phyloP scores from a whole-genome alignment of 2,329 filamentous ascomycete species.

The Ceratocystis huliohia region DNA sequence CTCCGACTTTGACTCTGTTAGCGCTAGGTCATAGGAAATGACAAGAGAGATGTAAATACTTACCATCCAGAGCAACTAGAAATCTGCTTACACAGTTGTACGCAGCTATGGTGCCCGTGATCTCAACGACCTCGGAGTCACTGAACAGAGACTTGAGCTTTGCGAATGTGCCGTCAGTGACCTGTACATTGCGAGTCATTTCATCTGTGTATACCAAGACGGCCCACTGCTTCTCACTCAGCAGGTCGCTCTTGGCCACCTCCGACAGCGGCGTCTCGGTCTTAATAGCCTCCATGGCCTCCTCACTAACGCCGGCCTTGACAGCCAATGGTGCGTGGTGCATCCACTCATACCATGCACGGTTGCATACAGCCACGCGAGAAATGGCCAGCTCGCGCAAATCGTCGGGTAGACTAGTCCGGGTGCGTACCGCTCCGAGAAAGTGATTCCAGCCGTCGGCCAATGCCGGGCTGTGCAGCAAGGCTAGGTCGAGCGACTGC shows the following conservation, averaged over 20 bases:
- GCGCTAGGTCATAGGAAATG: constrained; percentile 11
- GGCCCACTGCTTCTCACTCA: constrained; percentile 52
- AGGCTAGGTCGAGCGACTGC: constrained; percentile 60
- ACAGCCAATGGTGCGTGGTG: constrained; percentile 60
- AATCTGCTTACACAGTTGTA: constrained; percentile 83
- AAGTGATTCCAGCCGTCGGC: constrained; percentile 66
- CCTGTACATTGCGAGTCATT: constrained; percentile 64
- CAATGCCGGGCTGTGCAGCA: constrained; percentile 60
- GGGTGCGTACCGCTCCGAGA: constrained; percentile 49
- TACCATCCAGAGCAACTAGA: constrained; percentile 66
- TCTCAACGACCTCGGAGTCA: constrained; percentile 65
- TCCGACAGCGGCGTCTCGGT: constrained; percentile 24
- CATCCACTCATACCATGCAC: constrained; percentile 75
- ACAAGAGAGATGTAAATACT: constrained; percentile 25
- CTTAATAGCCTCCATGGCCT: constrained; percentile 37
- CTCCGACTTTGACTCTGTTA: constrained; percentile 37
- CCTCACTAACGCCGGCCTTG: constrained; percentile 43
- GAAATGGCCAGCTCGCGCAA: constrained; percentile 69
- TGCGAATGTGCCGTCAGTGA: constrained; percentile 56
- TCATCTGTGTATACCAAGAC: constrained; percentile 66
- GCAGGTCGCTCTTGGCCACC: constrained; percentile 27
- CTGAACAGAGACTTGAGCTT: constrained; percentile 48
- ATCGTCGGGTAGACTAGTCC: constrained; percentile 38
- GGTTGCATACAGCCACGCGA: constrained; percentile 66
- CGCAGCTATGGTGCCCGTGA: constrained; percentile 61